A percentile compares a stretch with the other conserved stretches of the same genome.
These are phyloP conservation scores for Naegleria lovaniensis DNA, from an alignment of 208 protist genomes.

Conservation along the genomic window DNA sequence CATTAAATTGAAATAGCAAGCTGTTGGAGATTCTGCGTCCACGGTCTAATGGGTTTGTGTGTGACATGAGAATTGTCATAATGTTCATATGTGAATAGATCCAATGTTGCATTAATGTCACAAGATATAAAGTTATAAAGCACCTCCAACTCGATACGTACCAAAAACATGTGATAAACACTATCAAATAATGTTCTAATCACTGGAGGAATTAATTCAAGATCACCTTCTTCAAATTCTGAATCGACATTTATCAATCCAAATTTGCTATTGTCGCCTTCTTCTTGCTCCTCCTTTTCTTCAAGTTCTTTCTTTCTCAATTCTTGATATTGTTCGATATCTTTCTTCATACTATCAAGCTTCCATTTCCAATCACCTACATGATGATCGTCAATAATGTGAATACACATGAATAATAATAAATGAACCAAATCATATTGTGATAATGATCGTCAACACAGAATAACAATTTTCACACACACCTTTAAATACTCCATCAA, in stretches of 20 bases:
- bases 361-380: neutral
- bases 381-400: too few relatives aligned
- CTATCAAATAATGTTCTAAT: neutral
- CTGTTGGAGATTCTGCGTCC: neutral
- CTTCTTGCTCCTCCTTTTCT: neutral
- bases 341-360: neutral
- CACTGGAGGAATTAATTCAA: neutral
- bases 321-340: neutral
- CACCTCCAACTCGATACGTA: too few relatives aligned
- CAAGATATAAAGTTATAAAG: too few relatives aligned
- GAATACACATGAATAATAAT: too few relatives aligned
- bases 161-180: neutral
- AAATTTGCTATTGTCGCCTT: neutral
- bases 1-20: neutral
- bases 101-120: too few relatives aligned
- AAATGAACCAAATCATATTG: too few relatives aligned
- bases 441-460: too few relatives aligned
- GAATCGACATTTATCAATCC: neutral
- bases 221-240: neutral
- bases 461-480: too few relatives aligned
- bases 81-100: too few relatives aligned
- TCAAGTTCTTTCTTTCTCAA: neutral
- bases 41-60: too few relatives aligned
- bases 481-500: neutral
- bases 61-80: too few relatives aligned